Evolutionary conservation across 2,329 filamentous ascomycete genomes (phyloP).

Genomic region (Fusarium marasasianum): DNA sequence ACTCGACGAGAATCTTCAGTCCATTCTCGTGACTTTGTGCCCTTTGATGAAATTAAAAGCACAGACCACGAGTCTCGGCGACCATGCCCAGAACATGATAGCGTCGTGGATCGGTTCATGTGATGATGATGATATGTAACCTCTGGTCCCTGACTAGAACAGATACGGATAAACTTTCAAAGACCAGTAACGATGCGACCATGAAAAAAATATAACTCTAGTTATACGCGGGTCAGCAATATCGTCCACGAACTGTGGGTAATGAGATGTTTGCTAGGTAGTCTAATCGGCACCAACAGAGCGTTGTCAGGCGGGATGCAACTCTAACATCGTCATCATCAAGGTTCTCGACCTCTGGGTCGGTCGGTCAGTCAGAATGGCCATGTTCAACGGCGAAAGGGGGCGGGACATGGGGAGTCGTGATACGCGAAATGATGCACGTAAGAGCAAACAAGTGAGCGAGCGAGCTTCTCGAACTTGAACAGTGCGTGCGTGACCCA

Average conservation of each 20-base stretch:
- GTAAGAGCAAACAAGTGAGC: slow-evolving; percentile 7
- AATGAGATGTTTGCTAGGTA: slow-evolving; percentile 5
- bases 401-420: slow-evolving; percentile 14
- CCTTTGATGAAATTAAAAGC: slow-evolving; percentile 11
- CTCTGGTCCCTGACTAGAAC: slow-evolving; percentile 30
- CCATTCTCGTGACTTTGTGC: neutral
- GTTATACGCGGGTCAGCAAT: neutral
- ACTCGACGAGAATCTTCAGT: neutral
- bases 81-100: slow-evolving; percentile 24
- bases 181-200: slow-evolving; percentile 14
- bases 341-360: slow-evolving; percentile 6
- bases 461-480: slow-evolving; percentile 22
- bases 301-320: slow-evolving; percentile 18
- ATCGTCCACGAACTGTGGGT: slow-evolving; percentile 2
- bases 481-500: neutral
- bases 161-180: slow-evolving; percentile 6
- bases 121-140: slow-evolving; percentile 24
- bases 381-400: slow-evolving; percentile 11
- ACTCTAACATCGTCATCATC: slow-evolving; percentile 25
- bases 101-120: slow-evolving; percentile 18
- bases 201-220: neutral
- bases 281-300: slow-evolving; percentile 2
- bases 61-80: slow-evolving; percentile 5
- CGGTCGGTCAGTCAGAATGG: neutral
- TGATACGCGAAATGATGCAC: slow-evolving; percentile 37